A percentile compares a stretch with the other conserved stretches of the same genome.
Evolutionary conservation across 2,329 filamentous ascomycete genomes (phyloP).

Genomic region (Lachnellula willkommii): DNA sequence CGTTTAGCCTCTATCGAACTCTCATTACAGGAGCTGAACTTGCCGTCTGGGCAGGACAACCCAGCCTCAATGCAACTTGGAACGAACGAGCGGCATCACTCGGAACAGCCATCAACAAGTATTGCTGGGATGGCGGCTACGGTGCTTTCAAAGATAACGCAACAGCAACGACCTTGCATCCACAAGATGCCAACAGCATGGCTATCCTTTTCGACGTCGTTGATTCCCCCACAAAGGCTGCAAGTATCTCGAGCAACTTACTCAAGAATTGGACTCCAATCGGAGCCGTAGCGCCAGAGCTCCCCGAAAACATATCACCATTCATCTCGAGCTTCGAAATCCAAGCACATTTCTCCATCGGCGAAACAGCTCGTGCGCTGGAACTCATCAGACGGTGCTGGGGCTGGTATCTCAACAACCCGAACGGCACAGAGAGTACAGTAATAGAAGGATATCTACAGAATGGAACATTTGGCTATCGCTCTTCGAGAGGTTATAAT

Average conservation of each 20-base stretch:
- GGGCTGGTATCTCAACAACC: conserved; percentile 56
- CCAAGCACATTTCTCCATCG: conserved; percentile 48
- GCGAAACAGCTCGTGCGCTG: conserved; percentile 45
- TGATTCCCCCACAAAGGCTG: conserved; percentile 20
- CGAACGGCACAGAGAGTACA: conserved; percentile 52
- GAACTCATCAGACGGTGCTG: conserved; percentile 52
- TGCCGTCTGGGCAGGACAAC: conserved; percentile 36
- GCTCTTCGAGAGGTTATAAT: conserved; percentile 46
- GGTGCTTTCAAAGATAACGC: conserved; percentile 32
- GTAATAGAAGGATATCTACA: conserved; percentile 54
- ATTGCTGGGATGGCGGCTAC: conserved; percentile 18
- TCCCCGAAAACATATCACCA: conserved; percentile 52
- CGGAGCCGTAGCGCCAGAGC: conserved; percentile 50
- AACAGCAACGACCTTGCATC: conserved; percentile 50
- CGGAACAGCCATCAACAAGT: conserved; percentile 19
- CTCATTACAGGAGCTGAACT: conserved; percentile 43
- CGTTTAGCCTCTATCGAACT: conserved; percentile 37
- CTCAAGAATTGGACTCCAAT: conserved; percentile 49
- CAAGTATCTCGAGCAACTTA: conserved; percentile 30
- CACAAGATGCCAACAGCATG: conserved; percentile 57
- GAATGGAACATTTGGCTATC: conserved; percentile 53
- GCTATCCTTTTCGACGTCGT: conserved; percentile 36
- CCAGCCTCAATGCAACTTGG: conserved; percentile 18
- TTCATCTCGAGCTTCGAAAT: conserved; percentile 57
- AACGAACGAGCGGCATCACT: conserved; percentile 12